phyloP scores from a whole-genome alignment of 148 eudicot genomes.

The Vaccinium vitisidaea region DNA sequence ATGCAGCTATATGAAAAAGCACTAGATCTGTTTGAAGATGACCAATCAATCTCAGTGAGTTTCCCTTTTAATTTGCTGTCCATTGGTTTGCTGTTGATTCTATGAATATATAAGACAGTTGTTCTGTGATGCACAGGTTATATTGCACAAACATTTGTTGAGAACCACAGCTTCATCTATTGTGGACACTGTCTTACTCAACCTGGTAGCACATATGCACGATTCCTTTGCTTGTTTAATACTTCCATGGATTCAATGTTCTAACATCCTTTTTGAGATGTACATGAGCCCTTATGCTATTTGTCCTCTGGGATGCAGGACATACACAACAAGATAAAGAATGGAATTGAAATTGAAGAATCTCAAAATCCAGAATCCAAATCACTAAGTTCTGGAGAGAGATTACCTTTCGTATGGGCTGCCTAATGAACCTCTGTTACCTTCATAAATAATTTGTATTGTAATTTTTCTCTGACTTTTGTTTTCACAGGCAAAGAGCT shows the following conservation, averaged over 20 bases:
- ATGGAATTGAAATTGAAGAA: constrained; percentile 80
- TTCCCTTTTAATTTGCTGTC: constrained; percentile 8
- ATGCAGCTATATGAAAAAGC: constrained; percentile 94
- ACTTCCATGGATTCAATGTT: background rate
- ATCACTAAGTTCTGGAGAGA: constrained; percentile 68
- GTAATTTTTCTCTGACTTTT: constrained; percentile 6
- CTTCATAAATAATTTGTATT: constrained; percentile 2
- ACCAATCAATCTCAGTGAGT: constrained; percentile 77
- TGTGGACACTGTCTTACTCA: constrained; percentile 58
- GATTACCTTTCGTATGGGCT: constrained; percentile 61
- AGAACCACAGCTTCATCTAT: constrained; percentile 70
- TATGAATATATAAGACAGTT: background rate
- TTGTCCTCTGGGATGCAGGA: constrained; percentile 48
- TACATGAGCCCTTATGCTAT: constrained; percentile 11
- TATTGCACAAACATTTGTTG: constrained; percentile 84
- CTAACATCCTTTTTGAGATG: background rate
- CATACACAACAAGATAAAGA: constrained; percentile 68
- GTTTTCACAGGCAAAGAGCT: constrained; percentile 61
- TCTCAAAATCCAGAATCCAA: constrained; percentile 50
- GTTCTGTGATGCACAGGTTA: constrained; percentile 43
- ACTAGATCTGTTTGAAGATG: constrained; percentile 89
- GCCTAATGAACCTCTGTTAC: constrained; percentile 3
- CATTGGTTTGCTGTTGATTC: constrained; percentile 9
- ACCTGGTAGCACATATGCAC: constrained; percentile 52
- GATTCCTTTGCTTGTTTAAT: background rate